Conservation (phyloP, 2,329 filamentous ascomycete genomes). For the Rhynchosporium agropyri region DNA sequence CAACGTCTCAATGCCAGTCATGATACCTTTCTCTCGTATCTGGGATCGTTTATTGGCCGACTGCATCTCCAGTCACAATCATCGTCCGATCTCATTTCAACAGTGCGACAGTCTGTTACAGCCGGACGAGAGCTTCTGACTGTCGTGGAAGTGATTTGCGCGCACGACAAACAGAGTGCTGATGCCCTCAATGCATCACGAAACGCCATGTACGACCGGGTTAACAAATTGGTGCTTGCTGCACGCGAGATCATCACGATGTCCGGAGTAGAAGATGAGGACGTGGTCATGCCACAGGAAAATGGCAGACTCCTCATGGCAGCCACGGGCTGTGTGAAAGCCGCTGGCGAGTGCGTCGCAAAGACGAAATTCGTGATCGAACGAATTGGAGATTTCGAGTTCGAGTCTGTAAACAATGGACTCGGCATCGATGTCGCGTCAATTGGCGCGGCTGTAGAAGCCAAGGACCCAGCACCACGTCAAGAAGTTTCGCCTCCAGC, state of each 20-base stretch:
- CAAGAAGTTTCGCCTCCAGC: conserved; percentile 34
- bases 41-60: conserved; percentile 89
- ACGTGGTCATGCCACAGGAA: conserved; percentile 79
- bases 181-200: conserved; percentile 69
- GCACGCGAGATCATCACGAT: conserved; percentile 78
- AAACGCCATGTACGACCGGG: conserved; percentile 75
- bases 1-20: conserved; percentile 79
- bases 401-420: conserved; percentile 55
- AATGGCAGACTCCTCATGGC: conserved; percentile 75
- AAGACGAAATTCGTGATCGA: conserved; percentile 86
- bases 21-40: conserved; percentile 85
- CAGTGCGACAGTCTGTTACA: conserved; percentile 80
- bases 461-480: conserved; percentile 13
- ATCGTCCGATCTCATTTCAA: conserved; percentile 77
- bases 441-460: conserved; percentile 43
- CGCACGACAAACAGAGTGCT: conserved; percentile 71
- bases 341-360: conserved; percentile 87
- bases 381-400: conserved; percentile 87
- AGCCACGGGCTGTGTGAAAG: conserved; percentile 84
- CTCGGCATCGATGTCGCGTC: conserved; percentile 55
- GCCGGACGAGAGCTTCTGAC: conserved; percentile 79
- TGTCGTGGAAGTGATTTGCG: conserved; percentile 80
- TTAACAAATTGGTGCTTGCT: conserved; percentile 78
- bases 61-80: conserved; percentile 92
- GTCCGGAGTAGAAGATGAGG: conserved; percentile 66